Base-by-base conservation (phyloP, 306 rosid species). In the Canavalia gladiata region DNA sequence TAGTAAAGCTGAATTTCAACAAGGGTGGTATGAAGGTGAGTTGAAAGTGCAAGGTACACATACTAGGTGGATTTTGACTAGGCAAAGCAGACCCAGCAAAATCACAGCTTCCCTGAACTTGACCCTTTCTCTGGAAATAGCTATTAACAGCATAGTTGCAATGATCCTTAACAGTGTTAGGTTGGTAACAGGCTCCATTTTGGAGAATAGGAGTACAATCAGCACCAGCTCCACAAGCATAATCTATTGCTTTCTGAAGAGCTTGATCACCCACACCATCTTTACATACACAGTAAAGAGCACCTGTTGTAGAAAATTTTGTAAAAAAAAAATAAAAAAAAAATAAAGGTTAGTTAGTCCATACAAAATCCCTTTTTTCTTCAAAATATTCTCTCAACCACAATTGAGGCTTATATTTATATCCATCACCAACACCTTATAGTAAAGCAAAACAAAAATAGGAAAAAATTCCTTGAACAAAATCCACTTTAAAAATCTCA, bases 201-300 rank as follows among this genome's bases (percentile, higher is more conserved):
- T 89, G 94, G 6, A 35, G 0, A 67, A 96, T 88, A 8, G 87
- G 87, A 3, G 84, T 12, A 39, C 99, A 96, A 46, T 96, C 99
- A 79, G 99, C 99, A 68, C 99, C 99, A 52, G 91, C 89, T 81
- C 99, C 99, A 86, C 99, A 96, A 7, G 99, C 99, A 87, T 93
- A 96, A 81, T 96, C 99, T 46, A 96, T 68, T 4, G 88, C 63
- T 74, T 85, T 96, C 80, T 96, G 99, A 77, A 93, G 95, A 28
- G n/a, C 31, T 81, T 86, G 88, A n/a, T 92, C 95, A 8, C 88
- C 67, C 2, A 84, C 39, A 67, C 98, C 98, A 80, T 92, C 97
- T 87, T 88, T 96, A 69, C 99, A 96, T 25, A 96, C 0, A 77
- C 99, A 96, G 66, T 89, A 96, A 9, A 83, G 65, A 39, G 97